Conservation (phyloP, 164 flowering plant species). For the Pachysandra terminalis region DNA sequence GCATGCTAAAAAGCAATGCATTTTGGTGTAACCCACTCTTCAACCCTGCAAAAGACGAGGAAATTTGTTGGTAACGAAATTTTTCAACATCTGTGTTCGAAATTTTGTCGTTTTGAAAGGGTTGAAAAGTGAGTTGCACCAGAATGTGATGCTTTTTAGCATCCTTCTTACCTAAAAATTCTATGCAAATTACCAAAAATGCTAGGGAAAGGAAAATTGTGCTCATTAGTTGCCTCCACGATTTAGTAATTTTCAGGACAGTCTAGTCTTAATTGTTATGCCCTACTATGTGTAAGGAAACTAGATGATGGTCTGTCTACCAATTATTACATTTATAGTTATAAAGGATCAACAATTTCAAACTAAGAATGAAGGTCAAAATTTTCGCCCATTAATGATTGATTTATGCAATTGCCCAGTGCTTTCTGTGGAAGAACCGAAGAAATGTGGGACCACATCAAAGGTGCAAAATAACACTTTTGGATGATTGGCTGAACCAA, state of each 20-base stretch:
- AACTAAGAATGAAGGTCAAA: neutral
- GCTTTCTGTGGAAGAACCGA: too few species aligned
- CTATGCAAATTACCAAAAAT: neutral
- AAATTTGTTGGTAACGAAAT: too few species aligned
- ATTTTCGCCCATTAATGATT: too few species aligned
- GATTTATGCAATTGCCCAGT: too few species aligned
- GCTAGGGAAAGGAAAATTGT: neutral
- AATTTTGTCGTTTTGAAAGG: too few species aligned
- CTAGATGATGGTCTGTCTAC: neutral
- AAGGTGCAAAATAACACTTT: neutral
- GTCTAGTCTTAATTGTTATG: neutral
- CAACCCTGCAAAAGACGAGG: too few species aligned
- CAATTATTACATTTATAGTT: neutral
- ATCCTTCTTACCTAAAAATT: neutral
- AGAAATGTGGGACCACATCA: too few species aligned
- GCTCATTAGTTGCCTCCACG: neutral
- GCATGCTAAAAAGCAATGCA: too few species aligned
- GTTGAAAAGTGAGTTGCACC: too few species aligned
- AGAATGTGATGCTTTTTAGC: too few species aligned
- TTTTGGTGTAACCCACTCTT: too few species aligned
- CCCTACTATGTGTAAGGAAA: neutral
- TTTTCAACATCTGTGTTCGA: too few species aligned
- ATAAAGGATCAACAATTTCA: neutral
- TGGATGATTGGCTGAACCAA: neutral
- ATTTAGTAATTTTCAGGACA: neutral